Evolutionary conservation across 768 basidiomycete species (phyloP), one percentile per base, ranked within the genome.

Genomic region (Chalciporus chontae): DNA sequence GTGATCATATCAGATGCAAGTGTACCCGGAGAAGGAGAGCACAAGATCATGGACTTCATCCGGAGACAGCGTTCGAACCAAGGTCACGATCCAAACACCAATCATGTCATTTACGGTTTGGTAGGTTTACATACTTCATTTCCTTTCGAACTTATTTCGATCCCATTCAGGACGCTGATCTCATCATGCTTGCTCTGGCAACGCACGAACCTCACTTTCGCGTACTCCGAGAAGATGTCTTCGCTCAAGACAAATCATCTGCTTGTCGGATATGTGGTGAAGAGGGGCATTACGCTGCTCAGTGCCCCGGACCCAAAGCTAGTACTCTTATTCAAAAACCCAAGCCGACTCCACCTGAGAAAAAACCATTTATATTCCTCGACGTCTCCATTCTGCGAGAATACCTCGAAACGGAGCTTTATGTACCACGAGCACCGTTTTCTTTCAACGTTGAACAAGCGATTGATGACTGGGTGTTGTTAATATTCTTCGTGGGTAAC

Each of bases 401-500:
- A 73, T 99, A 99, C 75, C 86, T 99, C 59, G 91, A 95, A 73
- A 84, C 90, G 67, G 96, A 98, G 68, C 85, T 99, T 57, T 84
- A 91, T 71, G 78, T 95, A 27, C 74, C 85, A n/a, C 72, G 80
- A 52, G 69, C 79, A 15, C 73, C 84, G 2, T 94, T 96, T 73
- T 83, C 86, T 27, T 97, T 95, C 79, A 83, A 89, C 62, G 77
- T 97, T 69, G 96, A 99, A 71, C 85, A 87, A 70, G 94, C 96
- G 32, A 90, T 99, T 70, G 96, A 99, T 79, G 96, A 99, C 70
- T 99, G 96, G 96, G 92, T 99, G 60, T 84, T 99, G 64, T 82
- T 99, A 63, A 98, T 98, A 60, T 99, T 99, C 84, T 97, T 99
- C 71, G 96, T 99, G 68, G 96, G 96, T 60, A 99, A 99, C 75